Conservation (phyloP, 352 stramenopile species). For the Globisporangium carolinianum region DNA sequence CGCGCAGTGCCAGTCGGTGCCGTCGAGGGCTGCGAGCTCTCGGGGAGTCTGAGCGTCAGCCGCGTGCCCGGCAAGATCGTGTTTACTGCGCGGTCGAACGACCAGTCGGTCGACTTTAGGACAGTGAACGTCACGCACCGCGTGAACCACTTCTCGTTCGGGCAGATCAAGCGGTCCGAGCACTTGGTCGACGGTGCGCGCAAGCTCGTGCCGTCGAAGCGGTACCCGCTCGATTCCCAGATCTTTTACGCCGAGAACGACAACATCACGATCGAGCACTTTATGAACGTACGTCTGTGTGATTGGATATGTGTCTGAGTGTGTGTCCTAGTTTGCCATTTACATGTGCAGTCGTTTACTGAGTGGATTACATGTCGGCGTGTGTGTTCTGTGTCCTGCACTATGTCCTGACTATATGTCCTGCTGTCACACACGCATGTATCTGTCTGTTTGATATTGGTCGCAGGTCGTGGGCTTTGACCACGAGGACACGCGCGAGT, state of each 20-base stretch:
- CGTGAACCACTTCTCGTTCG: constrained; percentile 84
- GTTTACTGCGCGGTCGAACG: constrained; percentile 56
- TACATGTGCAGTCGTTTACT: no score
- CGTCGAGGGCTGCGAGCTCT: constrained; percentile 73
- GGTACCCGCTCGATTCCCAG: constrained; percentile 56
- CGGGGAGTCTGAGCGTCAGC: constrained; percentile 70
- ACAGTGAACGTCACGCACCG: constrained; percentile 58
- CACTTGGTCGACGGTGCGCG: constrained; percentile 41
- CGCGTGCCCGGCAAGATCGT: constrained; percentile 66
- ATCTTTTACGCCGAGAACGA: constrained; percentile 44
- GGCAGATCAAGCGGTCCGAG: constrained; percentile 62
- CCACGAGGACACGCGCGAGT: constrained; percentile 44
- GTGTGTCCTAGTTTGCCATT: no score
- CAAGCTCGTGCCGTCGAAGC: constrained; percentile 44
- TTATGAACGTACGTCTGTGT: constrained; percentile 70
- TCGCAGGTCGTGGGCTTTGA: constrained; percentile 71
- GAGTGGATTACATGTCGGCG: no score
- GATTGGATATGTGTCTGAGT: not conserved
- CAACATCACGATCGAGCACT: constrained; percentile 79
- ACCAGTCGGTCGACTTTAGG: constrained; percentile 60
- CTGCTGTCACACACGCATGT: not conserved
- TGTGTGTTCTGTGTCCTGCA: no score
- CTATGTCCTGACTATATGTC: no score
- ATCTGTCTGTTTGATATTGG: not conserved
- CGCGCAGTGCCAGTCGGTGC: constrained; percentile 21